Base-by-base conservation (phyloP, 2,329 filamentous ascomycete species). In the Penicillium sp. region DNA sequence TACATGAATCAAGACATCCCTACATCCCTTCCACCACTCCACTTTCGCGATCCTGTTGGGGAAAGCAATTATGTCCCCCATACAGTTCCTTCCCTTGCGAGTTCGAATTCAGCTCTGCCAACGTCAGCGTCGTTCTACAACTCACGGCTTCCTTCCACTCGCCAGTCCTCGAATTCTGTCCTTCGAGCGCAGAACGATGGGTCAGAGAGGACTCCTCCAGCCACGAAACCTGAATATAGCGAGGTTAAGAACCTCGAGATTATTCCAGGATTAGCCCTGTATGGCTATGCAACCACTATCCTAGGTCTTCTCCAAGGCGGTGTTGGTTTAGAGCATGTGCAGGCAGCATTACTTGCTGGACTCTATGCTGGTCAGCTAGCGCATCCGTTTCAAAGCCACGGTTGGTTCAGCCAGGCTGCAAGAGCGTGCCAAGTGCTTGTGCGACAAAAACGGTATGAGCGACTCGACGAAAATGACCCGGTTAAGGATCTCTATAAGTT, bases 201-300 rank as follows among this genome's bases (percentile, higher is more conserved):
- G 4, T 59, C 58, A 21, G 51, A 51, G 18, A 54, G 42, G 13
- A 43, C 48, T 47, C 47, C 39, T 26, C 56, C 59, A 41, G 24
- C 53, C 10, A 57, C 51, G 6, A 54, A 21, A 0, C 63, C 67
- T 15, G 42, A 47, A 7, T 58, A 47, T 15, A 68, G 58, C 2
- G 43, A 62, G 12, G 56, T 71, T 48, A 79, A 82, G 61, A 96
- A 95, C 66, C 80, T 94, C 46, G 91, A 97, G 64, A 81, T 88
- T 6, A 88, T 96, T 55, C 93, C 94, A 0, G 94, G 94, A 0
- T 76, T 97, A 52, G 88, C 91, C 28, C 96, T 96, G 68, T 96
- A 92, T 69, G 88, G 89, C 1, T 86, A 89, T 56, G 93, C 91
- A 2, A 87, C 87, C 1, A 88, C 94, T 56, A 96, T 97, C 34